phyloP scores from a whole-genome alignment of 306 rosid genomes.

The Gleditsia sinensis region DNA sequence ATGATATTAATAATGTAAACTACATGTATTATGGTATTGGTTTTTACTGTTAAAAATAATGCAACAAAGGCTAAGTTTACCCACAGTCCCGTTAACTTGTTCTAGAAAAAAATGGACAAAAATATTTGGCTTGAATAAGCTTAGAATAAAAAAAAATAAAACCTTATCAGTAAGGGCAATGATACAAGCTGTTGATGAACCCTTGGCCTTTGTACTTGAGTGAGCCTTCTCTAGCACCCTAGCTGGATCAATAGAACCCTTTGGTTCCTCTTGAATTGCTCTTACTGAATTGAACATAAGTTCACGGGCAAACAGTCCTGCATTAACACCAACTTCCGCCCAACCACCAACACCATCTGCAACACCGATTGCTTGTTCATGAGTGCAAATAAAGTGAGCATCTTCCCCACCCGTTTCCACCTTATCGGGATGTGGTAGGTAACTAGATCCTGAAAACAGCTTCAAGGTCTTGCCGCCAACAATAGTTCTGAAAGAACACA shows the following conservation, averaged over 20 bases:
- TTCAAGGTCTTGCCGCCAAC: slow-evolving; percentile 55
- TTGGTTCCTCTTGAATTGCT: slow-evolving; percentile 75
- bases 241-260: slow-evolving; percentile 61
- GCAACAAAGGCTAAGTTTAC: background rate
- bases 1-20: background rate
- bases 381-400: slow-evolving; percentile 80
- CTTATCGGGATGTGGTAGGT: slow-evolving; percentile 92
- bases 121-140: slow-evolving; percentile 8
- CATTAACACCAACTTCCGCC: slow-evolving; percentile 91
- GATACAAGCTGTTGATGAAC: slow-evolving; percentile 94
- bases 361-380: slow-evolving; percentile 79
- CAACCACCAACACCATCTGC: slow-evolving; percentile 97
- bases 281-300: slow-evolving; percentile 68
- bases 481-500: slow-evolving; percentile 48
- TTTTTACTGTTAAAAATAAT: slow-evolving; percentile 15
- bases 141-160: slow-evolving; percentile 12
- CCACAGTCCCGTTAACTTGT: background rate
- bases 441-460: slow-evolving; percentile 80
- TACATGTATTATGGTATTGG: background rate
- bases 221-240: slow-evolving; percentile 90
- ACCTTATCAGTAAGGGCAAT: slow-evolving; percentile 76
- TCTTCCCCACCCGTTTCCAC: slow-evolving; percentile 92
- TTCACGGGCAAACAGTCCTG: slow-evolving; percentile 77
- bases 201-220: slow-evolving; percentile 61
- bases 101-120: background rate